Conservation (phyloP, 345 rosid genomes). For the Moricandia arvensis region DNA sequence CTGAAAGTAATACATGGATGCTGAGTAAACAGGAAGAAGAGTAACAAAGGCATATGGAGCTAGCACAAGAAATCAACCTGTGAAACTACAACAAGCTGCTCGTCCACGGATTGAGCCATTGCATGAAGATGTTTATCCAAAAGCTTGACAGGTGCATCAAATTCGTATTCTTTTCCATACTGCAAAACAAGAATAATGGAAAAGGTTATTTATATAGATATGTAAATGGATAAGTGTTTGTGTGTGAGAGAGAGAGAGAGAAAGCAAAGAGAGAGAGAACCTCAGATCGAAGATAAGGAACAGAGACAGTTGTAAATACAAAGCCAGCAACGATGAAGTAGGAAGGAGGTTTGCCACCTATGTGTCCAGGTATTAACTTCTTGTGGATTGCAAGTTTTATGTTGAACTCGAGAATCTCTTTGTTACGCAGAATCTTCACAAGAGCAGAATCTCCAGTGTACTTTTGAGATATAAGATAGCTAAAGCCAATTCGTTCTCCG, state of each 20-base stretch:
- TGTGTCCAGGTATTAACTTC: conserved; percentile 85
- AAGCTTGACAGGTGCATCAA: conserved; percentile 91
- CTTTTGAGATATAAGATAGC: conserved; percentile 90
- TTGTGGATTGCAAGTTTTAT: conserved; percentile 86
- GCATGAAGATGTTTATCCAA: conserved; percentile 85
- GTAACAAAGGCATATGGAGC: not conserved
- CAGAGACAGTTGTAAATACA: conserved; percentile 80
- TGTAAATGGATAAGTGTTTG: not conserved
- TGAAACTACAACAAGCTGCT: conserved; percentile 88
- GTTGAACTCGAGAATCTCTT: conserved; percentile 60
- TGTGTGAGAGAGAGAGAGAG: not conserved
- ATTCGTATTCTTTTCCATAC: conserved; percentile 97
- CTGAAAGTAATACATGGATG: conserved; percentile 32
- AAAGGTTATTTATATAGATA: not conserved
- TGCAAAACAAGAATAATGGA: conserved; percentile 32
- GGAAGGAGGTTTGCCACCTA: conserved; percentile 72
- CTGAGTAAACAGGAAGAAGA: not conserved
- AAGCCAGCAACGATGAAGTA: conserved; percentile 92
- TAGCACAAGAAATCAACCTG: conserved; percentile 51
- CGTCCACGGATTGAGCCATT: conserved; percentile 81
- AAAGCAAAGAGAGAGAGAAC: conserved; percentile 37
- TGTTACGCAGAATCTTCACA: conserved; percentile 75
- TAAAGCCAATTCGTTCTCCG: conserved; percentile 91
- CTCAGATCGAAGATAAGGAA: conserved; percentile 95
- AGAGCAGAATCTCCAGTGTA: conserved; percentile 82